Base-by-base conservation (phyloP, 768 basidiomycete genomes). In the Lentinula raphanica region DNA sequence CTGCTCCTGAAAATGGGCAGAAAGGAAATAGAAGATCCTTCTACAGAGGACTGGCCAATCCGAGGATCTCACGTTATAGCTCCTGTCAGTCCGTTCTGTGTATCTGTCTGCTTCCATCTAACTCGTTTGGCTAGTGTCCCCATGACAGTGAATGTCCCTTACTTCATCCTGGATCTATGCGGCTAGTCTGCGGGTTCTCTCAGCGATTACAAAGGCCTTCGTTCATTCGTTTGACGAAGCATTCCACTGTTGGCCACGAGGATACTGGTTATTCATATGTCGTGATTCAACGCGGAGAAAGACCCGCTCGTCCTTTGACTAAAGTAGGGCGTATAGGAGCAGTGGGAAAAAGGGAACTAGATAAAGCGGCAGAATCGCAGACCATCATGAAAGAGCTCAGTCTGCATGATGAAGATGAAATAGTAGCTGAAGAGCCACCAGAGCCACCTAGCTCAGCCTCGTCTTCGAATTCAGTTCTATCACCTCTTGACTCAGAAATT, bases 241-340 rank as follows among this genome's bases (percentile, higher is more conserved):
- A 96, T 69, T 87, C 89, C 23, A 83, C 81, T 25, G 71, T 81
- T 31, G 94, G 93, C 1, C 90, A 95, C 61, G 94, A 96, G 70
- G 90, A 96, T 63, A 81, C 86, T 35, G 84, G 82, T 32, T 98
- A 94, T 69, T 92, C 92, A 17, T 99, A 99, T 68, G 82, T 97
- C 49, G 90, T 94, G 29, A 80, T 99, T 56, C 86, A 85, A 31
- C 80, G 93, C 50, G 96, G 95, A 2, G 62, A 74, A 28, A 79
- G 95, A 58, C 94, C 94, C 7, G 53, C 58, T 15, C 61, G 67
- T 40, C 61, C 68, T 1, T 65, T 65, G 13, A 73, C 71, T 29
- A 71, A 73, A 54, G 65, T 77, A 15, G 85, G 85, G 49, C 72
- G 85, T 42, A 60, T 83, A 19, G 85, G 85, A 12, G 77, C 73